Evolutionary conservation across 495 filamentous ascomycete genomes (phyloP), one percentile per base, ranked within the genome.

Genomic region (Xylaria acuta): DNA sequence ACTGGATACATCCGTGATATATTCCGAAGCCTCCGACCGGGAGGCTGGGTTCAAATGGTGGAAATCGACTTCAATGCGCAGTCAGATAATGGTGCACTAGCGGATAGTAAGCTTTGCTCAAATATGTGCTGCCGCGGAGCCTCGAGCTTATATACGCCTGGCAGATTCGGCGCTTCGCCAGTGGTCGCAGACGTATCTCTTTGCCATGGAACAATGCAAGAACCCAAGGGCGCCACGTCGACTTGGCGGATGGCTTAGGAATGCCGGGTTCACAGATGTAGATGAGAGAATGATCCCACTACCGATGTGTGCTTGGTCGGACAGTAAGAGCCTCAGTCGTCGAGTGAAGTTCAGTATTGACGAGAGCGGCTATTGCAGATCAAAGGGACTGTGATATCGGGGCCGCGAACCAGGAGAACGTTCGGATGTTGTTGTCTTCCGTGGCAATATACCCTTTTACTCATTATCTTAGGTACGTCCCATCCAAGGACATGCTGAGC

Each of bases 21-120:
- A 20, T 76, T 85, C 45, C 83, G 87, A 56, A 81, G 86, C 18
- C 84, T 86, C 68, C 82, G 84, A 20, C 82, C 82, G 7, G 85
- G 92, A 32, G 94, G 96, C 22, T 98, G 95, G 95, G 87, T 94
- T 64, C 96, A 99, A 78, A 91, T 98, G 88, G 87, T 92, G 34
- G 96, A 99, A 78, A 88, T 94, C 72, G 94, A 97, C 75, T 92
- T 90, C 80, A 94, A 93, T 73, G 89, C 93, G 38, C 95, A 98
- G 78, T 97, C 94, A 2, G 92, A 97, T 75, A 97, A 94, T 74
- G 96, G 96, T 34, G 90, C 89, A 9, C 86, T 98, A 72, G 92
- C 88, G 16, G 86, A 90, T 18, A 81, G 86, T 86, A 74, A 78
- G 83, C 77, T 41, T 47, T 59, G 38, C 1, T 60, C 8, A 27